Base-by-base conservation (phyloP, 2,329 filamentous ascomycete genomes). In the Fusarium graminum region DNA sequence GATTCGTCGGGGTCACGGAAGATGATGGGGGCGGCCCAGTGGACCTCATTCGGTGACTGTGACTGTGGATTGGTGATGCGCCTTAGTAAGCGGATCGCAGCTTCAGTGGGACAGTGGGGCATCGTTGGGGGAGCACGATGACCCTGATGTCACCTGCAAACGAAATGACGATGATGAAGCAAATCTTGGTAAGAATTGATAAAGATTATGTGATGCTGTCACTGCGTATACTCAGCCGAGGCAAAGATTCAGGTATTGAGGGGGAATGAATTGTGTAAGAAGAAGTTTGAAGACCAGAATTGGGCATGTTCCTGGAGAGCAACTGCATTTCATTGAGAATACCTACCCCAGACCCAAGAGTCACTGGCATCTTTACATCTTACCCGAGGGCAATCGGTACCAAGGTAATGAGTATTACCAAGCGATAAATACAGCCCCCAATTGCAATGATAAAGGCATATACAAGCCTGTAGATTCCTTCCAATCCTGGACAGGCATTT, bases 71-170 rank as follows among this genome's bases (percentile, higher is more conserved):
- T 47, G 38, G 42, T 30, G 47, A 58, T 16, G 17, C 14, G 26
- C 26, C 67, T 70, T 67, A 70, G 60, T 70, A 70, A 70, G 64
- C 64, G 44, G 13, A 22, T 7, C 36, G 52, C 53, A 69, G 55
- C 32, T 41, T 34, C 22, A 16, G 40, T 67, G 62, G 54, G 46
- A 52, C 63, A 22, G 59, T 68, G 59, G 63, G 67, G 59, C 63
- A 65, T 68, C 11, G 32, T 50, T 50, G 58, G 49, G 34, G 30
- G 30, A 44, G 17, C 30, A 19, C 32, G 25, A 38, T 46, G 25
- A 45, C 40, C 40, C 32, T 65, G 55, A 64, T 64, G 63, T 59
- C 58, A 67, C 43, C 16, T 6, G 29, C 32, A 9, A 25, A 34
- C n/a, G 39, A 22, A 29, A 25, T 42, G 34, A 28, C 8, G 16